Percentiles rank a stretch among this genome's conserved stretches.
Evolutionary conservation across 208 protist genomes (phyloP).

Genomic region (Trypanosoma scelopori): DNA sequence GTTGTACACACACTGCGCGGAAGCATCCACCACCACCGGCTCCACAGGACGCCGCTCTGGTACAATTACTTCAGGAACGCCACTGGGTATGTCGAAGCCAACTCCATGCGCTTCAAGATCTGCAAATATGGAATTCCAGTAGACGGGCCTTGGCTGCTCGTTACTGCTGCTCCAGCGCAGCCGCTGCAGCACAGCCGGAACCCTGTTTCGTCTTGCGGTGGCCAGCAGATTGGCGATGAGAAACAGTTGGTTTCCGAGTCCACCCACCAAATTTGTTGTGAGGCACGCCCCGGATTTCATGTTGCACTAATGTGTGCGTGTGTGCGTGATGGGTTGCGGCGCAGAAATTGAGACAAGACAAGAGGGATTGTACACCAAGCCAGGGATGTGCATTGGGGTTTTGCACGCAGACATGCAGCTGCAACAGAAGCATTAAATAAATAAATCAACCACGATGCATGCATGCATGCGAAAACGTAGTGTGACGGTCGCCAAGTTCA

Average conservation of each 20-base stretch:
- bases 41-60: conserved; percentile 58
- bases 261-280: conserved; percentile 83
- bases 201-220: conserved; percentile 44
- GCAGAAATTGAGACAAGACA: too few species aligned
- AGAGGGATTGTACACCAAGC: too few species aligned
- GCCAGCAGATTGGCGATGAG: conserved; percentile 79
- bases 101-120: conserved; percentile 43
- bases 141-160: conserved; percentile 69
- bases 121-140: conserved; percentile 75
- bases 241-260: conserved; percentile 87
- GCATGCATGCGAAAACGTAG: background rate
- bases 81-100: conserved; percentile 12
- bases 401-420: too few species aligned
- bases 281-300: conserved; percentile 24
- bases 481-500: too few species aligned
- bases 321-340: too few species aligned
- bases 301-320: too few species aligned
- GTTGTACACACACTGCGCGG: conserved; percentile 41
- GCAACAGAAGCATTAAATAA: background rate
- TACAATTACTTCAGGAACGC: conserved; percentile 35
- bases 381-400: too few species aligned
- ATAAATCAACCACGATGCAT: background rate
- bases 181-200: conserved; percentile 45
- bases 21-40: conserved; percentile 30
- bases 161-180: conserved; percentile 60